Evolutionary conservation across 768 basidiomycete species (phyloP).

Genomic region (Leccinum disarticulatum): DNA sequence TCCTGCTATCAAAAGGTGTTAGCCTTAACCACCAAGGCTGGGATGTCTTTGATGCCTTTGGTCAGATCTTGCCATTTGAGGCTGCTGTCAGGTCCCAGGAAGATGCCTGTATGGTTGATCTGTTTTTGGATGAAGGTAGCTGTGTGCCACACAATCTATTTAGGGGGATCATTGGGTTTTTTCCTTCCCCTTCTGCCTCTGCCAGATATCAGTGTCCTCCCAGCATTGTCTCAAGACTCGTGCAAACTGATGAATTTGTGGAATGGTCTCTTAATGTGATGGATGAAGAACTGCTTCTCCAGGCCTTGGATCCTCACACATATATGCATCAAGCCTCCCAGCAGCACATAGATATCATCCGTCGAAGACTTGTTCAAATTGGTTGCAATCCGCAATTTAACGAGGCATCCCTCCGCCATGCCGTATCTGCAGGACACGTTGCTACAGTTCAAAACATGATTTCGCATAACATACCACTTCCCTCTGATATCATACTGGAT

Average conservation of each 20-base stretch:
- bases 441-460: neutral
- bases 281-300: neutral
- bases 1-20: neutral
- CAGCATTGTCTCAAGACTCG: neutral
- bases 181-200: too few species aligned
- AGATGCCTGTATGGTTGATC: neutral
- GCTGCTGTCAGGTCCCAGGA: neutral
- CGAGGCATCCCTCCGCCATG: neutral
- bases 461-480: neutral
- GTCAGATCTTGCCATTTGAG: neutral
- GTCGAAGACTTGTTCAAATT: neutral
- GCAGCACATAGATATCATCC: neutral
- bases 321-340: neutral
- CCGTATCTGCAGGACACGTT: neutral
- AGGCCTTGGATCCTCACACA: neutral
- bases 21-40: neutral
- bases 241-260: neutral
- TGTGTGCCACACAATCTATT: neutral
- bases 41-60: accelerated
- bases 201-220: too few species aligned
- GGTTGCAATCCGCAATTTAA: neutral
- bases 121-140: neutral
- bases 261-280: neutral
- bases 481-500: neutral
- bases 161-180: too few species aligned